Conservation (phyloP, 495 filamentous ascomycete species). For the Xylaria palmicola region DNA sequence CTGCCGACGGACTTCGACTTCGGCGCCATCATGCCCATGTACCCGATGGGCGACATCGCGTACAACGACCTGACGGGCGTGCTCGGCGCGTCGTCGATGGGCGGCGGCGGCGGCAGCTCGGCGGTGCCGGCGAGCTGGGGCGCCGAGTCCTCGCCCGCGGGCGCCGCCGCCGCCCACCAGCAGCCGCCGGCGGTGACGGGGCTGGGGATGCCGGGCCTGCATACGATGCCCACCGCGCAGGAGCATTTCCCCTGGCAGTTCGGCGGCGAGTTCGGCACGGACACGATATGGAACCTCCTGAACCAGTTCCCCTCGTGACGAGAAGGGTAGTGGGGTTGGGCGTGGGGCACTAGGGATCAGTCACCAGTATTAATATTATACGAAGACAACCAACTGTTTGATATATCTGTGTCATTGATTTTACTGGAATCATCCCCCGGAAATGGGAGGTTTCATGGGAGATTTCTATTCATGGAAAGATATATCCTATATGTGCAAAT, state of each 20-base stretch:
- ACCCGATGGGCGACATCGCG: constrained; percentile 52
- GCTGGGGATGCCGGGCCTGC: constrained; percentile 1
- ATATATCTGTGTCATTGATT: no score
- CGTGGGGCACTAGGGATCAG: no score
- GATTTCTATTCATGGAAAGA: no score
- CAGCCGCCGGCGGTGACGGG: not conserved
- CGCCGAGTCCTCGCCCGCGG: not conserved
- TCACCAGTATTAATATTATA: no score
- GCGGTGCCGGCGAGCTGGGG: not conserved
- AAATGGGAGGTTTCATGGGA: no score
- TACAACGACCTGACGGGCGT: constrained; percentile 49
- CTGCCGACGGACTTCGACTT: constrained; percentile 47
- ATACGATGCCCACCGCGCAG: constrained; percentile 17
- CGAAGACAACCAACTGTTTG: no score
- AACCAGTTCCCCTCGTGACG: constrained; percentile 41
- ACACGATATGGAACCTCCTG: constrained; percentile 54
- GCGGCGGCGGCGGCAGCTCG: constrained; percentile 15
- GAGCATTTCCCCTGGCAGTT: constrained; percentile 24
- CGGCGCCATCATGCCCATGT: constrained; percentile 50
- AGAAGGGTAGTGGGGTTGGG: not conserved
- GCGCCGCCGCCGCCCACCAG: not conserved
- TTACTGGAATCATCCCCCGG: no score
- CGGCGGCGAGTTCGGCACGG: constrained; percentile 51
- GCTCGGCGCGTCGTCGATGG: constrained; percentile 21
- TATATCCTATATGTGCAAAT: no score